A percentile compares a stretch with the other conserved stretches of the same genome.
phyloP scores from a whole-genome alignment of 2,329 filamentous ascomycete genomes.

The Calonectria crousiana region DNA sequence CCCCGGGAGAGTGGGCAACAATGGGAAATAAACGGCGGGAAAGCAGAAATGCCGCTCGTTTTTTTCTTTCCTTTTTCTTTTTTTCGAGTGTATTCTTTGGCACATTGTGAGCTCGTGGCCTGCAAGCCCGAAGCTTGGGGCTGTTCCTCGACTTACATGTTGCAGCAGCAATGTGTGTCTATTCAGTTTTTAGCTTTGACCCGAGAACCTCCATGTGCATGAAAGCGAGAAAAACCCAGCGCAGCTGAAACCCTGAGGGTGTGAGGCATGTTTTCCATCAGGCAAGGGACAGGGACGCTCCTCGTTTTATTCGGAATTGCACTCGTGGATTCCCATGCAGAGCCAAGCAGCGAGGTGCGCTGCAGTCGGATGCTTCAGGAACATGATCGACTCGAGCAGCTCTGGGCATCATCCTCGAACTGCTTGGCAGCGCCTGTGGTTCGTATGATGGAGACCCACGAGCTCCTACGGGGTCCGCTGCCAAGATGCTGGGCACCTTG shows the following conservation, averaged over 20 bases:
- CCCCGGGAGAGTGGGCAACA: background rate
- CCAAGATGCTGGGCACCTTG: constrained; percentile 2
- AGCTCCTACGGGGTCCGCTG: background rate
- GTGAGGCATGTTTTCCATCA: background rate
- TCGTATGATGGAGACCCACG: constrained; percentile 3
- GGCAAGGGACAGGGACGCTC: background rate
- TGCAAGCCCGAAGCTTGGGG: background rate
- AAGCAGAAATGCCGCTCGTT: background rate
- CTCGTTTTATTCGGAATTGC: background rate
- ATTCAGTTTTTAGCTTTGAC: background rate
- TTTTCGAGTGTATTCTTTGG: background rate
- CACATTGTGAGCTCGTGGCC: background rate
- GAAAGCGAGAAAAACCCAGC: background rate
- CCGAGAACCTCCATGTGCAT: background rate
- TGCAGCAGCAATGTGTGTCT: background rate
- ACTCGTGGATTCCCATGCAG: constrained; percentile 2
- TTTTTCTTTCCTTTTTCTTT: background rate
- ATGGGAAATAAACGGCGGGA: background rate
- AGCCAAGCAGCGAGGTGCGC: constrained; percentile 18
- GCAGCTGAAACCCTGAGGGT: background rate
- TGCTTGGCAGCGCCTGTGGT: background rate
- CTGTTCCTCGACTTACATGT: background rate
- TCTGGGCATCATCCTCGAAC: background rate
- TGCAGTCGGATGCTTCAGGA: constrained; percentile 9
- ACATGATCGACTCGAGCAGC: constrained; percentile 35